Evolutionary conservation across 2,329 filamentous ascomycete species (phyloP).

Genomic region (Laburnicola sp.): DNA sequence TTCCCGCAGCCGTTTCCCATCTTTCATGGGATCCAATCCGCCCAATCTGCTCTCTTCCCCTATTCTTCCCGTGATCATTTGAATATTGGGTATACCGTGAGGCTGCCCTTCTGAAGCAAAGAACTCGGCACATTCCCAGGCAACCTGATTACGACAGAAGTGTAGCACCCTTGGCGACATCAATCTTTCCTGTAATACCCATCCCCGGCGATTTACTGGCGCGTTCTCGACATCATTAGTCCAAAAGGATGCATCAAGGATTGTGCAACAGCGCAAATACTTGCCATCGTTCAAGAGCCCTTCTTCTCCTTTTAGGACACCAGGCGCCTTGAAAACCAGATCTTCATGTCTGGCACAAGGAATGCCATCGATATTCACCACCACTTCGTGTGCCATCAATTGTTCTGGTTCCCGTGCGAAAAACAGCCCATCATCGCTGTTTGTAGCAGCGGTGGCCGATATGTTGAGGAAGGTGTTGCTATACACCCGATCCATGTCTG

Average conservation of each 20-base stretch:
- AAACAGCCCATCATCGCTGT: conserved; percentile 23
- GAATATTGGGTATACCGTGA: conserved; percentile 8
- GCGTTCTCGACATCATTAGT: conserved; percentile 13
- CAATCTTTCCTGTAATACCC: conserved; percentile 24
- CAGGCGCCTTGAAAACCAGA: not conserved
- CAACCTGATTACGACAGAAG: conserved; percentile 18
- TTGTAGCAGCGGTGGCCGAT: conserved; percentile 22
- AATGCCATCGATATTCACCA: conserved; percentile 11
- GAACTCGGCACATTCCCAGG: conserved; percentile 21
- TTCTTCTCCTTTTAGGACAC: no score
- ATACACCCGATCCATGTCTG: conserved; percentile 22
- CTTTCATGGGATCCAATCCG: not conserved
- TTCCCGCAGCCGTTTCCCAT: not conserved
- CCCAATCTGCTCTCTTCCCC: conserved; percentile 10
- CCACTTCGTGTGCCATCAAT: conserved; percentile 18
- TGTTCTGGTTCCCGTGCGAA: conserved; percentile 1
- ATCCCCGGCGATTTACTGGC: conserved; percentile 19
- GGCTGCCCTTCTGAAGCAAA: conserved; percentile 12
- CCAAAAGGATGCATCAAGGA: conserved; percentile 15
- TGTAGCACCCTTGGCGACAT: conserved; percentile 18
- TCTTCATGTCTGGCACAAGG: not conserved
- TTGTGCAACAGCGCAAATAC: conserved; percentile 5
- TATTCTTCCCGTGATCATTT: conserved; percentile 2
- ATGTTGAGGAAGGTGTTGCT: conserved; percentile 25
- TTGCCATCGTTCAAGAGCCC: no score